Base-by-base conservation (phyloP, 2,329 filamentous ascomycete species). In the Mariannaea elegans region DNA sequence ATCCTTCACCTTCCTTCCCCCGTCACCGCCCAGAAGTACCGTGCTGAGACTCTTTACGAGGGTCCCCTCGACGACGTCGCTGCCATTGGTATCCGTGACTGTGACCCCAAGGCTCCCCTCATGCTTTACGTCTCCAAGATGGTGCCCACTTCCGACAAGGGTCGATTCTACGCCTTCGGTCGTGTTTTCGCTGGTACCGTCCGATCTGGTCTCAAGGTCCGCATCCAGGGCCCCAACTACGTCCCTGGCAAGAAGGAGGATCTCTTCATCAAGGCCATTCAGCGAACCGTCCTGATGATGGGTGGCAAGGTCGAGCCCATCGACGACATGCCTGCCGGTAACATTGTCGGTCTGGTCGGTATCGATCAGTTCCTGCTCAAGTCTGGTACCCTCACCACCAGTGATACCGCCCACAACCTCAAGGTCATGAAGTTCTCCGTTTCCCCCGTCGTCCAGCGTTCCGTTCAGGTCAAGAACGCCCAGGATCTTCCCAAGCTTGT, bases 371-470 rank as follows among this genome's bases (percentile, higher is more conserved):
- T 98, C 92, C 87, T 99, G 87, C 93, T 99, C 87, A 99, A 99
- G 91, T 98, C 95, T 80, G 95, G 95, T 91, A 99, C 95, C 76
- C 91, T 99, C 75, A 97, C 94, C 83, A 98, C 94, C 79, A 90
- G 87, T 78, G 95, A 99, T 72, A 96, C 93, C 70, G 94, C 95
- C 79, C 95, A 99, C 91, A 99, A 99, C 90, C 85, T 99, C 77
- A 98, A 98, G 91, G 95, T 99, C 84, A 99, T 99, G 95, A 98
- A 97, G 88, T 99, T 99, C 91, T 99, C 95, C 77, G 95, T 99
- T 80, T 98, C 95, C 63, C 95, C 95, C 75, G 95, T 99, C 84
- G 95, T 99, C 71, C 94, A 91, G 84, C 94, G 94, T 73, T 97
- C 95, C 81, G 95, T 99, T 76, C 93, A 97, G 84, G 94, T 97